A percentile compares a stretch with the other conserved stretches of the same genome.
phyloP scores from a whole-genome alignment of 495 filamentous ascomycete genomes.

The Neurospora africana region DNA sequence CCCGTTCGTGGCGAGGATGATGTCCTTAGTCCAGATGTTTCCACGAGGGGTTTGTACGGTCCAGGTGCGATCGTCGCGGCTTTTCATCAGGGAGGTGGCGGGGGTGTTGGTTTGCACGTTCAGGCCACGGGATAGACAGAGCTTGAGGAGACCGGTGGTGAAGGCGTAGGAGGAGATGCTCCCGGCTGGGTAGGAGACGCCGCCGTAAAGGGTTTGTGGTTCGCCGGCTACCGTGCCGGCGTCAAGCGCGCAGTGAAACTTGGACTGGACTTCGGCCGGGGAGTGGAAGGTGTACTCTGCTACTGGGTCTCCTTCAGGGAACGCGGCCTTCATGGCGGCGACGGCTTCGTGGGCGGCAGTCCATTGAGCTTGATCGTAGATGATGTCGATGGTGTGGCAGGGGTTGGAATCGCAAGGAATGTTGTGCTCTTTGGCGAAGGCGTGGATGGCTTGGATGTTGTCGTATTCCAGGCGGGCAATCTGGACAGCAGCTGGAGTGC shows the following conservation, averaged over 20 bases:
- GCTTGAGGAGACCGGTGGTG: constrained; percentile 45
- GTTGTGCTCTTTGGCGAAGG: constrained; percentile 37
- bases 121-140: constrained; percentile 41
- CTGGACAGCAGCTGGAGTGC: constrained; percentile 34
- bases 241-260: constrained; percentile 30
- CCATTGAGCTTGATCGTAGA: constrained; percentile 43
- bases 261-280: constrained; percentile 34
- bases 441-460: constrained; percentile 47
- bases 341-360: constrained; percentile 30
- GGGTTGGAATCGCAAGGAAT: constrained; percentile 41
- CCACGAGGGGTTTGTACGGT: constrained; percentile 45
- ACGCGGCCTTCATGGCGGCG: constrained; percentile 32
- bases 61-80: constrained; percentile 25
- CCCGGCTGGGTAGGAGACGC: constrained; percentile 48
- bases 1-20: constrained; percentile 64
- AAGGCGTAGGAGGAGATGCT: constrained; percentile 59
- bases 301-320: constrained; percentile 31
- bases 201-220: constrained; percentile 36
- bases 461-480: constrained; percentile 47
- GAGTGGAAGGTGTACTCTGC: constrained; percentile 36
- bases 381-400: constrained; percentile 47
- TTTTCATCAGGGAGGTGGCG: constrained; percentile 26
- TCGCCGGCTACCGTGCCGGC: constrained; percentile 11
- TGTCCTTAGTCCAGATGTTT: constrained; percentile 37
- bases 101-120: constrained; percentile 55